Base-by-base conservation (phyloP, 2,329 filamentous ascomycete genomes). In the Teratosphaeria viscida region DNA sequence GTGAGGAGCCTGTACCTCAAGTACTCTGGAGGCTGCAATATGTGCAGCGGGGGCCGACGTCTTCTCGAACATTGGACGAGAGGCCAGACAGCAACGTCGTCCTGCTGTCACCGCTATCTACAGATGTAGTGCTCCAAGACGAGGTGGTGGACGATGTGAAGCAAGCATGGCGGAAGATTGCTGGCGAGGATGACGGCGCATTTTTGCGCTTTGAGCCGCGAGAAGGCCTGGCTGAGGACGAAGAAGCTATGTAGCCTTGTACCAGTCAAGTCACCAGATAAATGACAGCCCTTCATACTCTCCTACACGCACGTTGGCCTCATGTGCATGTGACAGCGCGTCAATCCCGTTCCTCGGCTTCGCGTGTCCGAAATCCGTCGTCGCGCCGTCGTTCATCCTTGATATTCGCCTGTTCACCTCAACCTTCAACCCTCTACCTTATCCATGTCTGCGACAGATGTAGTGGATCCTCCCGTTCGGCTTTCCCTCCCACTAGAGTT, bases 401-500 rank as follows among this genome's bases (percentile, higher is more conserved):
- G 37, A 19, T 16, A 29, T 43, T 56, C 32, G 16, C 32, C 23
- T 32, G 4, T 29, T 23, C 23, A 23, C 23, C 23, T 23, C 23
- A 2, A 23, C 23, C 23, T 23, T 23, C 23, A 54, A 7, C 10
- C 29, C 52, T 32, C 32, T 2, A 29, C n/a, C 6, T 8, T 1
- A 54, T 54, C 52, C 27, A 54, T 54, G 52, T 35, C 52, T 54
- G 52, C 27, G 52, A 32, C 26, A 32, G 52, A 54, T 35, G 32
- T 4, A 32, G 23, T n/a, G 32, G 12, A 54, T 32, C 27, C 61
- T 66, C 87, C 87, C 62, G 88, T 92, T 77, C 91, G 90, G 79
- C 82, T 92, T 65, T 92, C 89, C 62, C 81, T 92, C 62, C 89
- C 89, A 64, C 79, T 90, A 79, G 81, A 91, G 80, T 99, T 95